Percentiles rank a stretch among this genome's conserved stretches.
These are phyloP conservation scores for Ulota crispa DNA, from an alignment of 225 moss, liverwort and hornwort genomes.

Conservation along the genomic window DNA sequence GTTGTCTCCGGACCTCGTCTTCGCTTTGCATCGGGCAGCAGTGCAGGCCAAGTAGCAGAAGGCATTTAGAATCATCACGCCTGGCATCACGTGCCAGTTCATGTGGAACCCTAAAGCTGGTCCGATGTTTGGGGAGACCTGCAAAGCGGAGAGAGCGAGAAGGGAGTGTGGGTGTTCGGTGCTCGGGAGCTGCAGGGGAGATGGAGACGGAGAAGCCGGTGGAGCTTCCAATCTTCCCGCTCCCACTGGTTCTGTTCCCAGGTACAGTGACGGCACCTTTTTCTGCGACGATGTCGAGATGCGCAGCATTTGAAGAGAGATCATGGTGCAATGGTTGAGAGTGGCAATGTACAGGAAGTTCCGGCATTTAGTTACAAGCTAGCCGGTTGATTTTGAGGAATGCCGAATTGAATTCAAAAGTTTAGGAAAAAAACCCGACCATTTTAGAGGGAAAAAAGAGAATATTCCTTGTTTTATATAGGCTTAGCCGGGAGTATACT, in stretches of 20 bases:
- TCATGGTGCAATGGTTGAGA: not conserved
- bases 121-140: constrained; percentile 12
- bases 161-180: constrained; percentile 22
- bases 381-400: too few relatives aligned
- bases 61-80: constrained; percentile 30
- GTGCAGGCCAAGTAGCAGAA: constrained; percentile 17
- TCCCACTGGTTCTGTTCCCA: constrained; percentile 92
- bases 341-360: too few relatives aligned
- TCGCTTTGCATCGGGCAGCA: constrained; percentile 22
- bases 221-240: constrained; percentile 93
- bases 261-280: constrained; percentile 27
- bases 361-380: too few relatives aligned
- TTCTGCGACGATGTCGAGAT: not conserved
- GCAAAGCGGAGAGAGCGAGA: constrained; percentile 9
- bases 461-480: too few relatives aligned
- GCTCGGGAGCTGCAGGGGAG: constrained; percentile 49
- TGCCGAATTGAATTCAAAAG: too few relatives aligned
- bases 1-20: constrained; percentile 30
- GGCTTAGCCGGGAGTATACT: too few relatives aligned
- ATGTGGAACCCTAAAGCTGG: constrained; percentile 19
- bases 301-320: not conserved
- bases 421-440: too few relatives aligned
- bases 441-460: too few relatives aligned
- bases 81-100: constrained; percentile 13
- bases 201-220: constrained; percentile 61